Evolutionary conservation across 139 green algal species (phyloP).

Genomic region (Closterium sp.): DNA sequence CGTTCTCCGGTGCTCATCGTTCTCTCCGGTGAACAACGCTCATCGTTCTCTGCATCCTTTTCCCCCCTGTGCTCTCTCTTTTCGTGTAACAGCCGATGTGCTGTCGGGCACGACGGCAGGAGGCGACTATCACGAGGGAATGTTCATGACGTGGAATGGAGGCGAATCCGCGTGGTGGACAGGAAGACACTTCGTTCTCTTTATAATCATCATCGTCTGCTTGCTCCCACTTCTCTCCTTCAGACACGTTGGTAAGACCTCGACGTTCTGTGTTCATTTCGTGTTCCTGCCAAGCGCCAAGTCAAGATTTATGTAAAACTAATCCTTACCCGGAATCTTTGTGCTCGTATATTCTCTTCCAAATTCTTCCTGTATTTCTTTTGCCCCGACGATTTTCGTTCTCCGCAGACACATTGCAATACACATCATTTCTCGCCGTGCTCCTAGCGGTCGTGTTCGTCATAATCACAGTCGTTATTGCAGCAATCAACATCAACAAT

Average conservation of each 20-base stretch:
- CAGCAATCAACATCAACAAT: neutral
- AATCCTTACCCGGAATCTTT: too few relatives aligned
- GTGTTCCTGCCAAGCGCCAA: neutral
- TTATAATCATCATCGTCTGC: constrained; percentile 8
- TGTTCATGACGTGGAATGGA: constrained; percentile 25
- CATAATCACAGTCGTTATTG: neutral
- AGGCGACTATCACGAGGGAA: constrained; percentile 12
- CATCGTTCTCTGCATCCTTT: neutral
- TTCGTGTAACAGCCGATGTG: constrained; percentile 30
- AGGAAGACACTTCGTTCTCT: constrained; percentile 1
- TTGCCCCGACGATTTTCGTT: neutral
- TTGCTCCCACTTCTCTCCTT: constrained; percentile 19
- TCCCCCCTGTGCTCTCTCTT: neutral
- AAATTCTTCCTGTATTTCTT: neutral
- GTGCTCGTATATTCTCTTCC: too few relatives aligned
- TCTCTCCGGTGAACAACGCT: too few relatives aligned
- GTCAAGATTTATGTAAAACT: neutral
- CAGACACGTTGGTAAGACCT: constrained; percentile 24
- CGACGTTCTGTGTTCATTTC: neutral
- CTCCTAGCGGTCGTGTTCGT: constrained; percentile 13
- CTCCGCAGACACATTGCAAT: neutral
- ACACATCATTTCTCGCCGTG: neutral
- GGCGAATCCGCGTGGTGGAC: constrained; percentile 15
- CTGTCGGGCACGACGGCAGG: constrained; percentile 14
- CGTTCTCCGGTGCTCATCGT: too few relatives aligned